These are phyloP conservation scores for Phytophthora agathidicida DNA, from an alignment of 352 stramenopile genomes.

Conservation along the genomic window DNA sequence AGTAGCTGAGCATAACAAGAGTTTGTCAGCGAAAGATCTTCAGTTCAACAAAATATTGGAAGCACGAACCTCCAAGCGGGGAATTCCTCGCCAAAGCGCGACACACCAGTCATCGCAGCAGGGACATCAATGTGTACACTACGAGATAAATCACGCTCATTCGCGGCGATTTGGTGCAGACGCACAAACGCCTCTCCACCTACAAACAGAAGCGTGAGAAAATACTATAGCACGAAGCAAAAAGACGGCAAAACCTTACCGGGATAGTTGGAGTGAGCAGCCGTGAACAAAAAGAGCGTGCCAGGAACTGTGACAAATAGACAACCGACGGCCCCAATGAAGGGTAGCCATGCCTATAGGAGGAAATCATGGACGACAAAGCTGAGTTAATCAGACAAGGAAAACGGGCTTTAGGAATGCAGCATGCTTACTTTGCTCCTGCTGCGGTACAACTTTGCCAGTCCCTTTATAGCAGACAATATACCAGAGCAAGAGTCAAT, in stretches of 20 bases:
- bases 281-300: slow-evolving; percentile 62
- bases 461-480: slow-evolving; percentile 41
- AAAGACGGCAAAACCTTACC: slow-evolving; percentile 42
- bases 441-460: slow-evolving; percentile 72
- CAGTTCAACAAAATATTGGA: background rate
- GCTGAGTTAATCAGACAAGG: background rate
- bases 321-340: slow-evolving; percentile 58
- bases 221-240: background rate
- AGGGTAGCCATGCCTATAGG: slow-evolving; percentile 51
- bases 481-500: background rate
- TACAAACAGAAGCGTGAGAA: slow-evolving; percentile 24
- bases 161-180: slow-evolving; percentile 56
- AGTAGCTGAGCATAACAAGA: slow-evolving; percentile 52
- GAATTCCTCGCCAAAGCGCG: slow-evolving; percentile 87
- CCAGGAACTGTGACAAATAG: slow-evolving; percentile 53
- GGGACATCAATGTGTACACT: slow-evolving; percentile 93
- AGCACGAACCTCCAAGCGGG: slow-evolving; percentile 63
- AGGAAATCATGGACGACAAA: background rate
- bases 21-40: background rate
- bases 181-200: slow-evolving; percentile 70
- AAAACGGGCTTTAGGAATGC: background rate
- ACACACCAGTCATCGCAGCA: slow-evolving; percentile 95
- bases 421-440: slow-evolving; percentile 52
- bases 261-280: slow-evolving; percentile 94
- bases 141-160: slow-evolving; percentile 35